A percentile compares a stretch with the other conserved stretches of the same genome.
These are phyloP conservation scores for Murraya paniculata DNA, from an alignment of 345 rosid genomes.

Conservation along the genomic window DNA sequence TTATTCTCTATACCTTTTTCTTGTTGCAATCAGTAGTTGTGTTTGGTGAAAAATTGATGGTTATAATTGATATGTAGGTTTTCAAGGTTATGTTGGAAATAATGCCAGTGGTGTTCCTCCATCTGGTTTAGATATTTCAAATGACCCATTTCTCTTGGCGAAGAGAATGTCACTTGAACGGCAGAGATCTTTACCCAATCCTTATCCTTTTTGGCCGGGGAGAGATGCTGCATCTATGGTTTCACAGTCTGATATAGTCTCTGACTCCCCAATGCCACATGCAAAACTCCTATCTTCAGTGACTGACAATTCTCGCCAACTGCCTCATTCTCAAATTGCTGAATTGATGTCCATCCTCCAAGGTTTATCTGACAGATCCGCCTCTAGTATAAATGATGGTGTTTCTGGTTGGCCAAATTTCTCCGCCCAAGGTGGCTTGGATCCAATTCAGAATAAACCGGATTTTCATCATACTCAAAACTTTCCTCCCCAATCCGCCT, in stretches of 20 bases:
- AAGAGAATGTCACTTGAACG: constrained; percentile 72
- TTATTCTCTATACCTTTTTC: no score
- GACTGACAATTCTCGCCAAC: constrained; percentile 42
- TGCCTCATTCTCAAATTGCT: constrained; percentile 60
- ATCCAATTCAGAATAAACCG: constrained; percentile 56
- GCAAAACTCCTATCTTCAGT: constrained; percentile 31
- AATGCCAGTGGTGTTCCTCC: constrained; percentile 43
- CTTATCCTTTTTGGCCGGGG: constrained; percentile 64
- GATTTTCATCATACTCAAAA: constrained; percentile 52
- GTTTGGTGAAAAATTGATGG: not conserved
- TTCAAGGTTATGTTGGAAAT: constrained; percentile 59
- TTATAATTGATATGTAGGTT: constrained; percentile 44
- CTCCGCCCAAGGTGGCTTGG: constrained; percentile 45
- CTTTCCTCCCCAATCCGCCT: constrained; percentile 58
- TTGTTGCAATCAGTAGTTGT: not conserved
- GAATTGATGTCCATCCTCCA: constrained; percentile 72
- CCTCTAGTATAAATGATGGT: constrained; percentile 47
- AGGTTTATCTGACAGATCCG: constrained; percentile 62
- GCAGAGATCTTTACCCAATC: constrained; percentile 59
- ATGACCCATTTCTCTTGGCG: constrained; percentile 62
- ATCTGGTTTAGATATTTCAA: constrained; percentile 56
- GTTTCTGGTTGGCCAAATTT: constrained; percentile 62
- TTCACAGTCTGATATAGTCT: constrained; percentile 56
- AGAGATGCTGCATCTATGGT: constrained; percentile 60
- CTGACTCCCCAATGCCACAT: constrained; percentile 39